These are phyloP conservation scores for Penstemon davidsonii DNA, from an alignment of 257 asterid species.

Conservation along the genomic window DNA sequence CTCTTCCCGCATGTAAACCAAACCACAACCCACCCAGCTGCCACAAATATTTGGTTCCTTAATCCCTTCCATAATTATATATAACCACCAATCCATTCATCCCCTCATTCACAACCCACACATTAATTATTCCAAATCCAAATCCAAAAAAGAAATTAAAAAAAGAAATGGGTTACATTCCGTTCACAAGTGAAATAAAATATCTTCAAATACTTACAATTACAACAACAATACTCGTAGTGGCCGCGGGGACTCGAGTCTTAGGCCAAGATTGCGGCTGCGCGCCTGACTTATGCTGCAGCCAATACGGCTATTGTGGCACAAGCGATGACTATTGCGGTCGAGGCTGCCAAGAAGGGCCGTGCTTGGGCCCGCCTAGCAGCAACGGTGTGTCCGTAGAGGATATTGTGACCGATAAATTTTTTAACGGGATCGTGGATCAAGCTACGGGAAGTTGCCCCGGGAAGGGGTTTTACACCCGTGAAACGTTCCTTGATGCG, in stretches of 20 bases:
- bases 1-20: too few relatives aligned
- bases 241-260: conserved; percentile 9
- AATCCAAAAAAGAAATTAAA: too few relatives aligned
- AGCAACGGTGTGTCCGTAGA: conserved; percentile 22
- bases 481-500: conserved; percentile 43
- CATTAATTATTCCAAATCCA: too few relatives aligned
- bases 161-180: too few relatives aligned
- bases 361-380: conserved; percentile 1
- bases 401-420: conserved; percentile 33
- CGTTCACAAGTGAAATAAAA: too few relatives aligned
- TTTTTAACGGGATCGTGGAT: conserved; percentile 35
- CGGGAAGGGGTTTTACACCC: conserved; percentile 46
- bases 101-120: too few relatives aligned
- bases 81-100: too few relatives aligned
- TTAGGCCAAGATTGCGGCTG: conserved; percentile 14
- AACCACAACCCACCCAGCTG: too few relatives aligned
- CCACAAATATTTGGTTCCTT: too few relatives aligned
- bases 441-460: conserved; percentile 32
- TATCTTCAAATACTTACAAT: too few relatives aligned
- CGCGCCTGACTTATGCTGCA: conserved; percentile 3
- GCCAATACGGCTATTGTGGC: conserved; percentile 16
- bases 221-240: not conserved
- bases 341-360: conserved; percentile 33
- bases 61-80: too few relatives aligned
- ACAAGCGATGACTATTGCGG: conserved; percentile 28